Conservation (phyloP, 306 rosid genomes). For the Sphenostylis stenocarpa region DNA sequence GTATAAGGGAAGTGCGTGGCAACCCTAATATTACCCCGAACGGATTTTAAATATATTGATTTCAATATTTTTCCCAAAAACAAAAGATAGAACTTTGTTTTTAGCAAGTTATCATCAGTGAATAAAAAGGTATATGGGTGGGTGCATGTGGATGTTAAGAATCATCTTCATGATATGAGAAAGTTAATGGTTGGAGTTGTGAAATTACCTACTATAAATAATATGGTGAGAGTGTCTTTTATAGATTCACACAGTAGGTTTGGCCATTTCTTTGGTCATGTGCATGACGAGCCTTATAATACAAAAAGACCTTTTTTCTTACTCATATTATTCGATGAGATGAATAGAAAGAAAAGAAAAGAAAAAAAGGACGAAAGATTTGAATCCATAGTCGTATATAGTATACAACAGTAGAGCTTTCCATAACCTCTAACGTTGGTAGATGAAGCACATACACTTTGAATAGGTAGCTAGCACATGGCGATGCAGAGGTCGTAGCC, state of each 20-base stretch:
- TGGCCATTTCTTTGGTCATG: neutral
- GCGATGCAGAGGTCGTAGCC: neutral
- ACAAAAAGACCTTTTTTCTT: neutral
- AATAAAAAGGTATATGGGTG: neutral
- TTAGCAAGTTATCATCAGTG: neutral
- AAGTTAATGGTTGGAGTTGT: neutral
- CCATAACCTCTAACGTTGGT: neutral
- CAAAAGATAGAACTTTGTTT: neutral
- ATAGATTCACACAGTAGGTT: neutral
- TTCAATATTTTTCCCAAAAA: neutral
- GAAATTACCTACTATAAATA: neutral
- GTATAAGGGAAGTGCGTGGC: neutral
- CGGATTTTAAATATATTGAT: neutral
- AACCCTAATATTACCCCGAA: neutral
- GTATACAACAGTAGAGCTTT: neutral
- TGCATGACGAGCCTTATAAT: neutral
- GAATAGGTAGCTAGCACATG: slow-evolving; percentile 27
- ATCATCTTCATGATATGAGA: neutral
- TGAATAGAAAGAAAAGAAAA: neutral
- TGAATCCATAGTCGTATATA: neutral
- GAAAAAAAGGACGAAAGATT: neutral
- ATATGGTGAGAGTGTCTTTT: neutral
- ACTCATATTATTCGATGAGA: neutral
- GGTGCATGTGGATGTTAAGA: neutral
- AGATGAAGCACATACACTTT: neutral